Base-by-base conservation (phyloP, 73 alveolate genomes). In the Symbiodinium pilosum region DNA sequence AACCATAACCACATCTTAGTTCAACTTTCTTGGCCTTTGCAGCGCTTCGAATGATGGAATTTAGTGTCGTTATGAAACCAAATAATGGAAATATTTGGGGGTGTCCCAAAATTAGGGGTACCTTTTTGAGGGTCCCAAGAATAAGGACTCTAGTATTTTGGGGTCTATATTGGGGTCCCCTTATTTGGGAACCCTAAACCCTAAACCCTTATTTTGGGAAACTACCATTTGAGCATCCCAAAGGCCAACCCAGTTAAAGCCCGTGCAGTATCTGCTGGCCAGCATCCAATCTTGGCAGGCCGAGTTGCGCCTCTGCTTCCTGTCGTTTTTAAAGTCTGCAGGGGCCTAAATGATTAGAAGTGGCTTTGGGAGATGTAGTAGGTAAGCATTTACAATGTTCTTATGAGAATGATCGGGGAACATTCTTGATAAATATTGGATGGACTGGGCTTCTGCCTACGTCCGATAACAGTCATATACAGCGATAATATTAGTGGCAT, bases 241-340 rank as follows among this genome's bases (percentile, higher is more conserved):
- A 47, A 47, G 64, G 64, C 64, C 64, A 8, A n/a, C n/a, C n/a
- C n/a, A n/a, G n/a, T n/a, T n/a, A 8, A 11, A 47, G 64, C 64
- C 16, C 16, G 3, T 5, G n/a, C 69, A 3, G 69, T 26, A 5
- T 16, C 36, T 64, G 16, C 21, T 14, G 81, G 39, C 81, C 20
- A 64, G 81, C 2, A 3, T 64, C 81, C 0, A 64, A 38, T 64
- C 81, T 64, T 20, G 81, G 81, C 81, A 64, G 34, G 12, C 81
- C 81, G 39, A 64, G 81, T 38, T 64, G 81, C 21, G 81, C 30
- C 81, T 64, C 81, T 30, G 81, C 81, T 64, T 64, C 81, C 81
- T 64, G 81, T 47, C 6, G 59, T 47, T 14, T 47, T 47, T 14
- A 47, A 47, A 47, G 14, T 6, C 59, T 47, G 59, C 59, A 47